Conservation (phyloP, 1,284 basidiomycete species). For the Cutaneotrichosporon cavernicola region DNA sequence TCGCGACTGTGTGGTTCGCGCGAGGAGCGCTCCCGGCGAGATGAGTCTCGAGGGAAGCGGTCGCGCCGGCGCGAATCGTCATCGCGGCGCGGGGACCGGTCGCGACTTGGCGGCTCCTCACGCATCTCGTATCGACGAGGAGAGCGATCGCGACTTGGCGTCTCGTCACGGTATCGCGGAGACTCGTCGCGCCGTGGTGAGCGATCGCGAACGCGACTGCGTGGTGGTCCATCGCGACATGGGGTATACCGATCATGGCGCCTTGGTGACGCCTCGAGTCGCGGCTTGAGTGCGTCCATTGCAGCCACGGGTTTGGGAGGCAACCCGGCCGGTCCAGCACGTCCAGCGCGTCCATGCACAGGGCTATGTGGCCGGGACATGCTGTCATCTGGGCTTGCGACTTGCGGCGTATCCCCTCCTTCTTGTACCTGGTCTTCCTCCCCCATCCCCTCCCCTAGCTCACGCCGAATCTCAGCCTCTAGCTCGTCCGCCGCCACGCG, state of each 20-base stretch:
- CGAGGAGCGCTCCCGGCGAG: too few relatives aligned
- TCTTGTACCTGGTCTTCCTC: background rate
- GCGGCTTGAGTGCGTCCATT: background rate
- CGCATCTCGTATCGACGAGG: background rate
- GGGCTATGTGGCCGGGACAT: background rate
- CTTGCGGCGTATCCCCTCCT: background rate
- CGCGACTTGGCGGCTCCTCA: background rate
- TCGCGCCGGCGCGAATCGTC: background rate
- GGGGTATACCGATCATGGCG: background rate
- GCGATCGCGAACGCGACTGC: background rate
- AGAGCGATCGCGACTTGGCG: background rate
- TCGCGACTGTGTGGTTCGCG: background rate
- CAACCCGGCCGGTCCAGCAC: background rate
- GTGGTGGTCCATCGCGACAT: background rate
- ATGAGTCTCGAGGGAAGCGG: background rate
- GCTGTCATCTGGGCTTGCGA: too few relatives aligned
- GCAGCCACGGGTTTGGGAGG: background rate
- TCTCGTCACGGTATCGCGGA: background rate
- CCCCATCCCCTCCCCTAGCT: slow-evolving; percentile 20
- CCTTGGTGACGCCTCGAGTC: background rate
- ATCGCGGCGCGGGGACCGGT: background rate
- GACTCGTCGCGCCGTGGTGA: background rate
- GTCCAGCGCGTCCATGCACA: background rate
- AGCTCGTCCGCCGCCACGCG: slow-evolving; percentile 21
- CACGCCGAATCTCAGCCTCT: slow-evolving; percentile 25